Evolutionary conservation across 1,139 yeast species (phyloP).

Genomic region (Pichia inconspicua): DNA sequence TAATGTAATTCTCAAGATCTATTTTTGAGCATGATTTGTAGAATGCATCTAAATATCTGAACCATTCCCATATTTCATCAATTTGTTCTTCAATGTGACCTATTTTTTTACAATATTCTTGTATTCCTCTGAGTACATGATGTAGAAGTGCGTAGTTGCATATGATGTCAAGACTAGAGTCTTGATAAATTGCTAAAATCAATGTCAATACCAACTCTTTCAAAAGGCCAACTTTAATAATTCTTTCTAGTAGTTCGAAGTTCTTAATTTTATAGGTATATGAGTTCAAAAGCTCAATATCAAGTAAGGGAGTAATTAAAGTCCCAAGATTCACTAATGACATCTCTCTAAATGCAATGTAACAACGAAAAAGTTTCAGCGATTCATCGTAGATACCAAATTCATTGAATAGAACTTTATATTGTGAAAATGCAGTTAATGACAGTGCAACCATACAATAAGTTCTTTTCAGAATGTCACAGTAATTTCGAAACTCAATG

Average conservation of each 20-base stretch:
- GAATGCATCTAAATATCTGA: slow-evolving; percentile 22
- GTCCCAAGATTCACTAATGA: slow-evolving; percentile 17
- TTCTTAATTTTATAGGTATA: slow-evolving; percentile 9
- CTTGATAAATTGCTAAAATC: slow-evolving; percentile 25
- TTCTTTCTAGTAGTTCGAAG: slow-evolving; percentile 12
- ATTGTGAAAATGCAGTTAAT: slow-evolving; percentile 22
- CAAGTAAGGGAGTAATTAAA: slow-evolving; percentile 17
- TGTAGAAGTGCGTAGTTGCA: slow-evolving; percentile 24
- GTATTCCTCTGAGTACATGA: slow-evolving; percentile 16
- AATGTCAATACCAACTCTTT: slow-evolving; percentile 23
- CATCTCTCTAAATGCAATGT: slow-evolving; percentile 22
- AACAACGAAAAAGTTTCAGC: slow-evolving; percentile 17
- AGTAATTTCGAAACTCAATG: slow-evolving; percentile 13
- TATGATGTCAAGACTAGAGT: slow-evolving; percentile 24
- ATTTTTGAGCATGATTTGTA: slow-evolving; percentile 27
- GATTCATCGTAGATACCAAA: slow-evolving; percentile 24
- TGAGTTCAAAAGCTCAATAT: slow-evolving; percentile 4
- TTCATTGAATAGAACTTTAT: slow-evolving; percentile 18
- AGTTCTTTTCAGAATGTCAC: slow-evolving; percentile 20
- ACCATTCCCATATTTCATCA: slow-evolving; percentile 20
- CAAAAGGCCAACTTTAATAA: slow-evolving; percentile 18
- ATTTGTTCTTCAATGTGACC: slow-evolving; percentile 15
- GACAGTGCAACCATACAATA: slow-evolving; percentile 23
- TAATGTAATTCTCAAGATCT: slow-evolving; percentile 25
- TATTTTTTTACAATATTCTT: slow-evolving; percentile 12